A percentile compares a stretch with the other conserved stretches of the same genome.
phyloP scores from a whole-genome alignment of 164 flowering plant genomes.

The Chimonanthus praecox region DNA sequence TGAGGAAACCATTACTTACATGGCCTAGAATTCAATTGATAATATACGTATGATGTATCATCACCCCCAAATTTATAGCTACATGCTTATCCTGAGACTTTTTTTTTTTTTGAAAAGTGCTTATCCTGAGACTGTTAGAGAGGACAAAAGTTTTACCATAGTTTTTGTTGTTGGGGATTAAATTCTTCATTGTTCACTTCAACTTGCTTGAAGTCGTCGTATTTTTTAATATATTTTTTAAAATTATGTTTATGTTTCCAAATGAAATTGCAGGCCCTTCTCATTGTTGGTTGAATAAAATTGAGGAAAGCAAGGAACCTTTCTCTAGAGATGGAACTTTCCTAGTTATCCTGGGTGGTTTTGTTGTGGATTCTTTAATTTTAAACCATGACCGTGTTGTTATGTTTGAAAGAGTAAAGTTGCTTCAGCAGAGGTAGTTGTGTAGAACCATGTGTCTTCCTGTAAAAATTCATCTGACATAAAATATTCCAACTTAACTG shows the following conservation, averaged over 20 bases:
- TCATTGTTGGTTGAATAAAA: conserved; percentile 71
- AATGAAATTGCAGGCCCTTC: conserved; percentile 43
- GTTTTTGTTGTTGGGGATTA: too few relatives aligned
- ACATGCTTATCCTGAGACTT: too few relatives aligned
- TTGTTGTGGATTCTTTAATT: conserved; percentile 20
- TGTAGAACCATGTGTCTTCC: conserved; percentile 1
- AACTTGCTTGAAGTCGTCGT: background rate
- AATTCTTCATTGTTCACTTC: background rate
- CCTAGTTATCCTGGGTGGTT: conserved; percentile 44
- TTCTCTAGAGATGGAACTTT: conserved; percentile 35
- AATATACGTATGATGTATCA: too few relatives aligned
- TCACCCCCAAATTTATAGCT: too few relatives aligned
- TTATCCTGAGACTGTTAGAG: too few relatives aligned
- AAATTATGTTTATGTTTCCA: background rate
- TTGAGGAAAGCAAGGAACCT: conserved; percentile 19
- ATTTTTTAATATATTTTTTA: too few relatives aligned
- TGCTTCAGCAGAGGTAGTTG: conserved; percentile 69
- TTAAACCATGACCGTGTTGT: conserved; percentile 15
- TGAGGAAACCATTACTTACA: too few relatives aligned
- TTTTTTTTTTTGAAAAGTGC: too few relatives aligned
- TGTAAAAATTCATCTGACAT: conserved; percentile 3
- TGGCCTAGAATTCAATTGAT: too few relatives aligned
- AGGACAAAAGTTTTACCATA: too few relatives aligned
- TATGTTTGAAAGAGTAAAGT: conserved; percentile 54
- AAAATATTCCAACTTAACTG: background rate